Base-by-base conservation (phyloP, 2,329 filamentous ascomycete genomes). In the Fusarium fujikuroi region DNA sequence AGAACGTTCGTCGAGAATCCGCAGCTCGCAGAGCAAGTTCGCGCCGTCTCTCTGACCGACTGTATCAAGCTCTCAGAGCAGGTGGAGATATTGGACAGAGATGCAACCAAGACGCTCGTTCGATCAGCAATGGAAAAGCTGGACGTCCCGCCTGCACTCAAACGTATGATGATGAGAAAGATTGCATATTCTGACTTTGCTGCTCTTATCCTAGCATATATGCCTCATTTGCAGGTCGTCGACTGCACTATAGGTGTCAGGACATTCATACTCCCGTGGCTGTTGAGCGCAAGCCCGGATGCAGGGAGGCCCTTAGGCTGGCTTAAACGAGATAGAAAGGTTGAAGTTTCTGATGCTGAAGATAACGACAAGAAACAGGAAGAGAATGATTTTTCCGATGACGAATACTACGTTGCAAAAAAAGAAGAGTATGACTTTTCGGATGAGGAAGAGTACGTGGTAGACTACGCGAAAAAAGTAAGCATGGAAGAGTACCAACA, bases 131-230 rank as follows among this genome's bases (percentile, higher is more conserved):
- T 65, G 5, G 18, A 18, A 4, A 11, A 15, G 9, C 15, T 64
- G 3, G 64, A 65, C 15, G 7, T 64, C 6, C 60, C 60, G 0
- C 11, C 9, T n/a, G 19, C 8, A 3, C 34, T 59, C 4, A 46
- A 12, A n/a, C 3, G 5, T 15, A 9, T 23, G 5, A 37, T 54
- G 9, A 28, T 14, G 23, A 2, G 8, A 19, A 0, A 2, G 4
- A 9, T 49, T 9, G 4, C 12, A 11, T 1, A 1, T 5, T 11
- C 4, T 16, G 56, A 60, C 11, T 23, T 44, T 14, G 60, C 60
- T 47, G 43, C 53, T 18, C 49, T 69, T 9, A 7, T 28, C 6
- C 6, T 73, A 4, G 39, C 68, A 9, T 47, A 40, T 18, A 72
- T 49, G 43, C 58, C 60, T 28, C 37, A 53, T 1, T 14, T 63